These are phyloP conservation scores for Aspergillus panamensis DNA, from an alignment of 495 filamentous ascomycete species.

Conservation along the genomic window DNA sequence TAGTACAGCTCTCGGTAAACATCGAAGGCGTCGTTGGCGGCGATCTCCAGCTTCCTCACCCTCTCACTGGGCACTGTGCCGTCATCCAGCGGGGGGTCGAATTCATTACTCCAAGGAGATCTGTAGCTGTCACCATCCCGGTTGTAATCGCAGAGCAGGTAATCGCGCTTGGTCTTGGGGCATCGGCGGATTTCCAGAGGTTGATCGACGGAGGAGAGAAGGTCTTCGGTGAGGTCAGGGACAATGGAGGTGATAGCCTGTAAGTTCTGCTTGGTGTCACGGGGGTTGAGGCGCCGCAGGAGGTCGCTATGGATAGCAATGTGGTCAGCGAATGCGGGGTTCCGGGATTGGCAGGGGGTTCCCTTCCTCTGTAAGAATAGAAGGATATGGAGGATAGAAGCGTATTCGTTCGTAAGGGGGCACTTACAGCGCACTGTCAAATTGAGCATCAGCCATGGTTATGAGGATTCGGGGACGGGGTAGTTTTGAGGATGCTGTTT, in stretches of 20 bases:
- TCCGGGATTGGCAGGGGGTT: conserved; percentile 14
- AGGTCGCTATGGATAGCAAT: conserved; percentile 66
- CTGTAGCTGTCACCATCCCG: conserved; percentile 96
- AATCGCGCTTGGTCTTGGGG: conserved; percentile 84
- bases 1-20: conserved; percentile 98
- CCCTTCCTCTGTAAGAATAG: neutral
- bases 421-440: conserved; percentile 62
- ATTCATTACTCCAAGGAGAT: conserved; percentile 97
- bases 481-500: conserved; percentile 25
- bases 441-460: conserved; percentile 55
- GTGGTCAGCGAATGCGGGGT: conserved; percentile 32
- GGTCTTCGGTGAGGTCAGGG: conserved; percentile 92
- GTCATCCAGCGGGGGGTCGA: conserved; percentile 80
- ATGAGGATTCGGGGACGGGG: conserved; percentile 5
- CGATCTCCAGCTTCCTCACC: conserved; percentile 88
- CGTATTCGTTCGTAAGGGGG: neutral
- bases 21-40: conserved; percentile 93
- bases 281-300: conserved; percentile 94
- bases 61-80: conserved; percentile 78
- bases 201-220: conserved; percentile 95
- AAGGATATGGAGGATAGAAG: neutral
- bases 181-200: conserved; percentile 85
- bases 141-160: conserved; percentile 99
- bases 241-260: conserved; percentile 78
- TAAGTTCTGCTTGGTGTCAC: conserved; percentile 81